Evolutionary conservation across 495 filamentous ascomycete genomes (phyloP).

Genomic region (Trypethelium eluteriae): DNA sequence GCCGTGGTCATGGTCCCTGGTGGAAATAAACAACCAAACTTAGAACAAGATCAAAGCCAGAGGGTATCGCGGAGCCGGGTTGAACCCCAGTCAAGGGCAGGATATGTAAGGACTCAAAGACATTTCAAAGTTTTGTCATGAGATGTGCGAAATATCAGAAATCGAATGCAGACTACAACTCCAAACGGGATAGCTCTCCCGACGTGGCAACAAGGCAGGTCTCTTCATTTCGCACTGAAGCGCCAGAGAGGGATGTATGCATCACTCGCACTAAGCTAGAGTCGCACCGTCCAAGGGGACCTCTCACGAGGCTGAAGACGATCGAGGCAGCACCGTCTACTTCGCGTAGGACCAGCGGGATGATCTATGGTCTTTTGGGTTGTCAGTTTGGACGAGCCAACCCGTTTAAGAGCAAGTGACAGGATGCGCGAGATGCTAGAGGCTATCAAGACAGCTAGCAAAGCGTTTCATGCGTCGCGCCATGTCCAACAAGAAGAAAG

Average conservation of each 20-base stretch:
- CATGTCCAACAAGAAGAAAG: neutral
- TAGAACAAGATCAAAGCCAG: neutral
- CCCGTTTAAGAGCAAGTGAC: neutral
- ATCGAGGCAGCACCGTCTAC: neutral
- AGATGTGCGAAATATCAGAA: neutral
- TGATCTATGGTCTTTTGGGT: conserved; percentile 1
- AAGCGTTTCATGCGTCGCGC: neutral
- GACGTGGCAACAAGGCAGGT: neutral
- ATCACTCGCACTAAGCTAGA: neutral
- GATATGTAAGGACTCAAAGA: neutral
- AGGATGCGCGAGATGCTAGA: neutral
- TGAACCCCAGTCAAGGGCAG: neutral
- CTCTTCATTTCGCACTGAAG: neutral
- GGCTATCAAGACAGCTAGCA: neutral
- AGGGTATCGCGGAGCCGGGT: neutral
- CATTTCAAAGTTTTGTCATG: neutral
- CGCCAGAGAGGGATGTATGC: neutral
- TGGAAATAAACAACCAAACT: neutral
- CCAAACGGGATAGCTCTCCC: neutral
- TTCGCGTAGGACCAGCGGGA: neutral
- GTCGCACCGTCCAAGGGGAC: neutral
- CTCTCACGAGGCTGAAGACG: neutral
- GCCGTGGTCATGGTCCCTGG: neutral
- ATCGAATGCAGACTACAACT: neutral
- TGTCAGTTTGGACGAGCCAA: neutral